phyloP scores from a whole-genome alignment of 1,284 basidiomycete species.

The Exobasidium rhododendri region DNA sequence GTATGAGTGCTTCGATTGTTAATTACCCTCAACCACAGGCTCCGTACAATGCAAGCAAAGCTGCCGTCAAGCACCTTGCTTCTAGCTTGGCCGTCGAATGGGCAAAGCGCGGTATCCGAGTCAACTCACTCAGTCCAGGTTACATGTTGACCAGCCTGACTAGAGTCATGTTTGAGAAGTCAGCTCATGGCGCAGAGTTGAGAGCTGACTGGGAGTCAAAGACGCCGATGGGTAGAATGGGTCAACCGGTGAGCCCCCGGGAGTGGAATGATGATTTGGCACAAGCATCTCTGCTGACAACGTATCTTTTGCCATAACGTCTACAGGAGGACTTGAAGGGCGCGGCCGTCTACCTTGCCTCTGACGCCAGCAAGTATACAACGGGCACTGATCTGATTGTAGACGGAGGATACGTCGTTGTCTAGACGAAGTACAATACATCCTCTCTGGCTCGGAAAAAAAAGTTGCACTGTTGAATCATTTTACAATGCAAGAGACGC shows the following conservation, averaged over 20 bases:
- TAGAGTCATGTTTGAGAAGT: conserved; percentile 28
- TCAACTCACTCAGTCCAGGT: conserved; percentile 61
- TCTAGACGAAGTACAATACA: conserved; percentile 14
- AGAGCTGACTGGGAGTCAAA: conserved; percentile 75
- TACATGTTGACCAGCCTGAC: conserved; percentile 74
- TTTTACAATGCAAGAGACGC: too few relatives aligned
- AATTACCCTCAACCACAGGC: conserved; percentile 73
- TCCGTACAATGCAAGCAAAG: conserved; percentile 83
- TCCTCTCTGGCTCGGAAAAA: neutral
- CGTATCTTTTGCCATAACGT: neutral
- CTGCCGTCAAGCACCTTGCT: conserved; percentile 83
- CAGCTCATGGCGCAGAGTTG: conserved; percentile 58
- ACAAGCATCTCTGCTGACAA: conserved; percentile 22
- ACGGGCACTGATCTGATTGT: conserved; percentile 79
- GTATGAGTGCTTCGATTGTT: conserved; percentile 79
- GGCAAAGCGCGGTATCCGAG: conserved; percentile 78
- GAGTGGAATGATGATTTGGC: too few relatives aligned
- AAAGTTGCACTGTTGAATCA: neutral
- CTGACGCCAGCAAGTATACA: conserved; percentile 79
- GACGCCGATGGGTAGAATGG: conserved; percentile 73
- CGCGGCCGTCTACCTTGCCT: conserved; percentile 77
- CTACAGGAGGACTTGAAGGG: conserved; percentile 60
- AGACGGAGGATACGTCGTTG: conserved; percentile 70
- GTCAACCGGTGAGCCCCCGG: too few relatives aligned
- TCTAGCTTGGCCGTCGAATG: conserved; percentile 81